Evolutionary conservation across 208 protist genomes (phyloP), one percentile per base, ranked within the genome.

Genomic region (Crithidia expoeki): DNA sequence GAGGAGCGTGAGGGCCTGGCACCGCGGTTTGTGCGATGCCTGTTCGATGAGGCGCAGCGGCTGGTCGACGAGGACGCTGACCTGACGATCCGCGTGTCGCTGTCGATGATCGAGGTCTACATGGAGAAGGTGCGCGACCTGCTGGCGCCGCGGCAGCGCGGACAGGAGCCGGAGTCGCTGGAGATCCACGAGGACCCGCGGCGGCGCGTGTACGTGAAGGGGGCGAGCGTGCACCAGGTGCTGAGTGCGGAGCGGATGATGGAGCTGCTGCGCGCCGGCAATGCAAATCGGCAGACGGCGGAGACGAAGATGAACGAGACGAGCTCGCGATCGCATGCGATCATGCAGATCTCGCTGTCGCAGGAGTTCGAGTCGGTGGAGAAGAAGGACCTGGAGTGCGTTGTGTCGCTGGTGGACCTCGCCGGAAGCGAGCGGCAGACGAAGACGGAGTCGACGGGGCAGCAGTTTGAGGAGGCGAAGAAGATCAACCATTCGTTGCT

Each of bases 401-500:
- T 82, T 21, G 68, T 95, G 50, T 95, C 86, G 34, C 70, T 95
- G 11, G 90, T 95, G 49, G 90, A 95, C 56, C 74, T 95, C 21
- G 90, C 90, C 17, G 90, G 90, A 9, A 93, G 87, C 68, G 87
- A 95, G 76, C 81, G 90, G 55, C 90, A 95, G 72, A 85, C 82
- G n/a, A 90, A 91, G 74, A 91, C 93, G 85, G n/a, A 92, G 66
- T 88, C 90, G 19, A 81, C 49, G 93, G 93, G 27, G n/a, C 67
- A 87, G 55, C 76, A 84, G 25, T 90, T 97, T 55, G 88, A 94
- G 73, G 90, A 97, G 78, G 89, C 88, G 19, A 95, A 94, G 57
- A 90, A 94, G 79, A 97, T 97, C 68, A 96, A 96, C 76, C 81
- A 88, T 40, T 92, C 86, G 33, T 79, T 97, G 52, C 78, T 94